Evolutionary conservation across 1,284 basidiomycete genomes (phyloP), one percentile per base, ranked within the genome.

Genomic region (Caloboletus firmus): DNA sequence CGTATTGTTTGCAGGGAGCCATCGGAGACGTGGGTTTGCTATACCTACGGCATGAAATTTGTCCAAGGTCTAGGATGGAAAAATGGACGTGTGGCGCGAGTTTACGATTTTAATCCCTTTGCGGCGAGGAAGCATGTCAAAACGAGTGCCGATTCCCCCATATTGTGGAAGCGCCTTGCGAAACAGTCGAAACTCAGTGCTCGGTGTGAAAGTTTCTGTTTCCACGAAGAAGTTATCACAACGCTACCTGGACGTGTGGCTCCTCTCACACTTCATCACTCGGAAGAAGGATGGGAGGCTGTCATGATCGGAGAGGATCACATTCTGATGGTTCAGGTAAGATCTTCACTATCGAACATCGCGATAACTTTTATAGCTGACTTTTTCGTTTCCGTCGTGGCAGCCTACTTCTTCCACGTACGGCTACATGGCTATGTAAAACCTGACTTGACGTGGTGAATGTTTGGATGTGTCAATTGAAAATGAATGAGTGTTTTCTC

Each of bases 21-120:
- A 36, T 78, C 77, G 26, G 55, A 70, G 10, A 69, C 71, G 11
- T 86, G 81, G 81, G 79, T 82, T 10, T 86, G 84, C 66, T 82
- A 81, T 61, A 74, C 81, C 10, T 77, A 77, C 55, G 84, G 83
- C 10, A 75, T 74, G 61, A 75, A 72, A 56, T 82, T 72, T 54
- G 72, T 72, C 58, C 65, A 60, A 36, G 57, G 59, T 35, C 30
- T 63, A 35, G 54, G 44, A 45, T 67, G 68, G 69, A 55, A 47
- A 17, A 34, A 47, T 4, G 57, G 57, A 30, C 56, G 53, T 1
- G 26, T 24, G 3, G 70, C 63, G 4, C 56, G 58, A n/a, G 47
- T 57, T 11, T 72, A 70, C 41, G 66, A 68, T 55, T 72, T 72
- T 13, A 71, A 68, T 53, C 66, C 49, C 0, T 59, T 65, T 37